Percentiles rank a stretch among this genome's conserved stretches.
Conservation (phyloP, 2,329 filamentous ascomycete species). For the Colletotrichum tamarilloi region DNA sequence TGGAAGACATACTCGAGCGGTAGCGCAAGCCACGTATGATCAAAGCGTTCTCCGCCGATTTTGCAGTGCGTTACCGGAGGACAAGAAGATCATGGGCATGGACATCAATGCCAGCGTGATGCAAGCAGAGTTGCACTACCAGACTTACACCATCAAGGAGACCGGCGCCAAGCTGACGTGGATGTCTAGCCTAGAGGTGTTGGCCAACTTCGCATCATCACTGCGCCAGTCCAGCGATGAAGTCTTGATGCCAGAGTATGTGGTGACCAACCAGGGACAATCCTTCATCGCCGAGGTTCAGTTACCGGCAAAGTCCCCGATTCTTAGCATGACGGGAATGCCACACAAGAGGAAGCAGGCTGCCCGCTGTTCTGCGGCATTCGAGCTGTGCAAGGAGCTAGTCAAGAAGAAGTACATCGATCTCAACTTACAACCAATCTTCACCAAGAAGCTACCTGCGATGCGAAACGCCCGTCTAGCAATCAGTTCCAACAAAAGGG, state of each 20-base stretch:
- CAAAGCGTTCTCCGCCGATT: constrained; percentile 78
- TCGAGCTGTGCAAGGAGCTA: constrained; percentile 80
- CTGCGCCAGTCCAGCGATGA: constrained; percentile 62
- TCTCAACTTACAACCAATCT: constrained; percentile 78
- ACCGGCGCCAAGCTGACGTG: constrained; percentile 86
- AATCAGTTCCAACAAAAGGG: constrained; percentile 80
- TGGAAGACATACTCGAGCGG: constrained; percentile 62
- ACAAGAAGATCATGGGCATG: constrained; percentile 74
- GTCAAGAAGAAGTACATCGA: constrained; percentile 76
- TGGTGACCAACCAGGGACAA: constrained; percentile 65
- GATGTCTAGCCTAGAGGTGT: constrained; percentile 75
- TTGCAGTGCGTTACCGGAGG: constrained; percentile 78
- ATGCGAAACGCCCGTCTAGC: constrained; percentile 92
- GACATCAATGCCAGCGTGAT: constrained; percentile 68
- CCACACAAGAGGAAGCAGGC: constrained; percentile 76
- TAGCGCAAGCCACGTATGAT: constrained; percentile 70
- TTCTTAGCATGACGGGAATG: constrained; percentile 73
- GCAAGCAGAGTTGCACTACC: constrained; percentile 59
- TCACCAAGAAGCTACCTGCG: constrained; percentile 75
- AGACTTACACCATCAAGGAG: constrained; percentile 67
- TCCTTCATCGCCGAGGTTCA: constrained; percentile 82
- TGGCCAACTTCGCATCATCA: constrained; percentile 79
- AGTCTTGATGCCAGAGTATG: constrained; percentile 64
- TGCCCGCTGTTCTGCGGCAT: constrained; percentile 91
- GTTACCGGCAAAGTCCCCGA: constrained; percentile 79